Evolutionary conservation across 148 eudicot species (phyloP).

Genomic region (Arbutus unedo): DNA sequence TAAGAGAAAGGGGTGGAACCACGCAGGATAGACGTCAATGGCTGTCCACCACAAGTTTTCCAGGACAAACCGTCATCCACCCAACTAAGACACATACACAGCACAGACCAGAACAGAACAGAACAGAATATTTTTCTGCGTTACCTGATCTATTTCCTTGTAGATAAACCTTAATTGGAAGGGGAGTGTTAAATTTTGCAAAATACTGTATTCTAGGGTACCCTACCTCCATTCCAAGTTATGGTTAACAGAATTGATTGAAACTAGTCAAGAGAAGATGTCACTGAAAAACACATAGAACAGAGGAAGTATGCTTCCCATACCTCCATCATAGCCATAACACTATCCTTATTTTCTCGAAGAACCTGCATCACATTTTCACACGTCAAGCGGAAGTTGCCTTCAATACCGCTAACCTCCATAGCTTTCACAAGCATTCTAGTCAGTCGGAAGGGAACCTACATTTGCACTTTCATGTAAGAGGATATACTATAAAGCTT

Average conservation of each 20-base stretch:
- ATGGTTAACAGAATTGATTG: not conserved
- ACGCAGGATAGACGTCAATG: not conserved
- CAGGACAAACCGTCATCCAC: not conserved
- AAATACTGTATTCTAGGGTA: not conserved
- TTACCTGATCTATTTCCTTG: not conserved
- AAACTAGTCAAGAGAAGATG: not conserved
- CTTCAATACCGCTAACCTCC: conserved; percentile 99
- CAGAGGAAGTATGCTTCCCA: not conserved
- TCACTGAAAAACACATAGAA: not conserved
- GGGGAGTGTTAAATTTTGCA: not conserved
- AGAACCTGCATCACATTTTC: conserved; percentile 99
- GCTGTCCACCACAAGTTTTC: not conserved
- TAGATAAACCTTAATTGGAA: not conserved
- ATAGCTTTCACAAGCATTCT: conserved; percentile 99
- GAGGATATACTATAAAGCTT: conserved; percentile 2
- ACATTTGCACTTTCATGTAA: conserved; percentile 15
- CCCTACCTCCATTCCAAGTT: not conserved
- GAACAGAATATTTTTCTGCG: not conserved
- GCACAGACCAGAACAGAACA: not conserved
- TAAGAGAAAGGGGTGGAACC: too few relatives aligned
- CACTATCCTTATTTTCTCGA: conserved; percentile 91
- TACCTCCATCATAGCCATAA: conserved; percentile 99
- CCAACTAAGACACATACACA: not conserved
- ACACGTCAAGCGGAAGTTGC: conserved; percentile 95
- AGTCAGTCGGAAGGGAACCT: conserved; percentile 98